Conservation (phyloP, 306 rosid species). For the Rosa multiflora region DNA sequence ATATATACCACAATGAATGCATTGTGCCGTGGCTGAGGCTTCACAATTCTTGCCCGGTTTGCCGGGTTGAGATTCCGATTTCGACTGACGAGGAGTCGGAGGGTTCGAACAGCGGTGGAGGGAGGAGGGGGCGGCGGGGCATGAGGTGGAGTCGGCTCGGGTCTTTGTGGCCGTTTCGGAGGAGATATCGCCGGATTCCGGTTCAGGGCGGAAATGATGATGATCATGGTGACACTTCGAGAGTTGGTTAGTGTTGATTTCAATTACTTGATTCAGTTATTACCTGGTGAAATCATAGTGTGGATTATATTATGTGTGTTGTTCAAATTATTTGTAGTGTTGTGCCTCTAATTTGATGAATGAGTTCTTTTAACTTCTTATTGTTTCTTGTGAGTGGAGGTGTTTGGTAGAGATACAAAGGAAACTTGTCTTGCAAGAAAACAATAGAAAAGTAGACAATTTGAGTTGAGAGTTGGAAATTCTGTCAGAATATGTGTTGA, state of each 20-base stretch:
- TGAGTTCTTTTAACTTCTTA: neutral
- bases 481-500: neutral
- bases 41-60: constrained; percentile 90
- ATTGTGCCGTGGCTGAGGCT: constrained; percentile 92
- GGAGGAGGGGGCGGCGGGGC: constrained; percentile 35
- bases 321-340: neutral
- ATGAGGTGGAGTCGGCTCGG: constrained; percentile 53
- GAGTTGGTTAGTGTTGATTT: constrained; percentile 39
- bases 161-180: constrained; percentile 63
- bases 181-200: constrained; percentile 54
- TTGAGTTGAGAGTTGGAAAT: neutral
- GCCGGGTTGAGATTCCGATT: constrained; percentile 54
- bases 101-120: constrained; percentile 15
- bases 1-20: constrained; percentile 73
- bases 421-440: neutral
- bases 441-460: neutral
- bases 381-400: neutral
- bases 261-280: neutral
- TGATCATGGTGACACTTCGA: constrained; percentile 23
- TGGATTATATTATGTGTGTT: neutral
- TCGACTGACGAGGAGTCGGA: constrained; percentile 12
- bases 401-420: neutral
- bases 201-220: constrained; percentile 9
- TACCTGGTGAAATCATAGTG: neutral
- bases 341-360: neutral